A percentile compares a stretch with the other conserved stretches of the same genome.
These are phyloP conservation scores for Sapria himalayana DNA, from an alignment of 345 rosid genomes.

Conservation along the genomic window DNA sequence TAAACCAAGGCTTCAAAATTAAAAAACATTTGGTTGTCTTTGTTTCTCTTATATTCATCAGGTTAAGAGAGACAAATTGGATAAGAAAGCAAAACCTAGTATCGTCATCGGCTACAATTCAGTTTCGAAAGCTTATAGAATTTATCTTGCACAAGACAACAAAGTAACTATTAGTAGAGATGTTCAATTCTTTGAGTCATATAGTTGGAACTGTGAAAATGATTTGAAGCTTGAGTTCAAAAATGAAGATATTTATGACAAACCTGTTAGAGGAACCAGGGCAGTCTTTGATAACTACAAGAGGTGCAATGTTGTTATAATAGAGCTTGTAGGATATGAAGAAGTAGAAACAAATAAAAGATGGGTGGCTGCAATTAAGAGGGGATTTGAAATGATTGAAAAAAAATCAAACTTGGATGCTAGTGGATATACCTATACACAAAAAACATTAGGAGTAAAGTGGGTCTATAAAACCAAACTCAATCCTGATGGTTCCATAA, in stretches of 20 bases:
- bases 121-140: conserved; percentile 7
- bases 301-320: not conserved
- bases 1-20: not conserved
- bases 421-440: not conserved
- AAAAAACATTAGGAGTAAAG: conserved; percentile 1
- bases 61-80: conserved; percentile 9
- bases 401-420: not conserved
- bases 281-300: not conserved
- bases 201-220: not conserved
- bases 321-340: not conserved
- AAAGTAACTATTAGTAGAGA: conserved; percentile 2
- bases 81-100: conserved; percentile 5
- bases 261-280: conserved; percentile 4
- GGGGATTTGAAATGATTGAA: not conserved
- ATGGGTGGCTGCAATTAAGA: not conserved
- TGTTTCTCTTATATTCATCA: conserved; percentile 4
- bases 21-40: conserved; percentile 2
- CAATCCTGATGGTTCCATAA: not conserved
- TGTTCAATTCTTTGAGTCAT: not conserved
- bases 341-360: not conserved
- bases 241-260: not conserved
- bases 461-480: not conserved
- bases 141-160: not conserved
- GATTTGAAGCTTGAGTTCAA: not conserved
- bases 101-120: conserved; percentile 9